phyloP scores from a whole-genome alignment of 2,329 filamentous ascomycete genomes.

The Rhynchosporium graminicola region DNA sequence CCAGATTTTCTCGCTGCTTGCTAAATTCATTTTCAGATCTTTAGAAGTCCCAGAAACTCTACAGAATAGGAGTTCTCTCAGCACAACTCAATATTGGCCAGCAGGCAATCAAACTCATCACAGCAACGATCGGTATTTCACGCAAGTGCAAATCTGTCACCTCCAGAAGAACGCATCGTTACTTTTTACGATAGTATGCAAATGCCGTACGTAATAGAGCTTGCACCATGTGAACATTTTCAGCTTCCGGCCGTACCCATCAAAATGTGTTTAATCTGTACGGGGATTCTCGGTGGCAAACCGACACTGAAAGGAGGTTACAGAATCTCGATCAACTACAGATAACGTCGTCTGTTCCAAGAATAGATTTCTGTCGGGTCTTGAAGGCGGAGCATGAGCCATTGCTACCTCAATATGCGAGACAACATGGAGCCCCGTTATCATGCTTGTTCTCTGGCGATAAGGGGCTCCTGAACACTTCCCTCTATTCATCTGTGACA shows the following conservation, averaged over 20 bases:
- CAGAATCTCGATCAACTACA: not conserved
- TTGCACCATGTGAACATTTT: not conserved
- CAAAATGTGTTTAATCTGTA: not conserved
- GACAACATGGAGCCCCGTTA: not conserved
- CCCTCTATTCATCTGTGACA: slow-evolving; percentile 1
- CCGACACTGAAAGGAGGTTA: not conserved
- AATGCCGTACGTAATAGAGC: not conserved
- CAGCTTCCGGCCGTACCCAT: not conserved
- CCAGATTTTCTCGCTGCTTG: no score
- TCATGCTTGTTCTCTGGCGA: not conserved
- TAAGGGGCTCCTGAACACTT: not conserved
- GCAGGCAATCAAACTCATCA: not conserved
- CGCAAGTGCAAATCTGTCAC: not conserved
- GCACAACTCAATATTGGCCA: not conserved
- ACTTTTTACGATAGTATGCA: not conserved
- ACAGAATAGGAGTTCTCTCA: not conserved
- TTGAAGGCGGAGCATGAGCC: not conserved
- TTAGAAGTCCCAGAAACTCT: not conserved
- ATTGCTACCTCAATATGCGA: not conserved
- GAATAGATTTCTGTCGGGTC: not conserved
- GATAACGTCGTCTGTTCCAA: not conserved
- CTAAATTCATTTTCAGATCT: not conserved
- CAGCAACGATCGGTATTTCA: not conserved
- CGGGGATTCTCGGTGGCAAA: not conserved
- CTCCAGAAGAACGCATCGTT: not conserved